A percentile compares a stretch with the other conserved stretches of the same genome.
These are phyloP conservation scores for Sporisorium iseilematis-ciliati DNA, from an alignment of 1,284 basidiomycete genomes.

Conservation along the genomic window DNA sequence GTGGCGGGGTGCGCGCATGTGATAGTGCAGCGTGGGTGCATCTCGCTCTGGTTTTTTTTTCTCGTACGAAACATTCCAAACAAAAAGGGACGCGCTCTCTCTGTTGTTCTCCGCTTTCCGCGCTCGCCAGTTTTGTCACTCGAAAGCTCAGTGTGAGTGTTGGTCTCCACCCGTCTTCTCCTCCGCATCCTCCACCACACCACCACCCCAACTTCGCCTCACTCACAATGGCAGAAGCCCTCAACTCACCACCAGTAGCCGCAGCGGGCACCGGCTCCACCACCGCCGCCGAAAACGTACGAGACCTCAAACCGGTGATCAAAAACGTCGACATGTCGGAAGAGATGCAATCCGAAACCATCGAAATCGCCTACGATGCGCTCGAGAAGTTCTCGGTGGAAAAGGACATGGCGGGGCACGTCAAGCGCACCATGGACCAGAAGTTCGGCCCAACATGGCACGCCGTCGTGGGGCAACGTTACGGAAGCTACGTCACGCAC, in stretches of 20 bases:
- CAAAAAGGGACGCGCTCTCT: no score
- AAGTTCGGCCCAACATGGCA: constrained; percentile 95
- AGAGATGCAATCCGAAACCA: constrained; percentile 92
- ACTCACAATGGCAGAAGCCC: constrained; percentile 14
- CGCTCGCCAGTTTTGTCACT: no score
- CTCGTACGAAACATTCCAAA: no score
- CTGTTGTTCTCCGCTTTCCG: neutral
- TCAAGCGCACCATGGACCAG: constrained; percentile 97
- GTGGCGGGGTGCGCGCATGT: no score
- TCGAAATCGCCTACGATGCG: constrained; percentile 86
- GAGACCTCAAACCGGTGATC: constrained; percentile 77
- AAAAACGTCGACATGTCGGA: constrained; percentile 98
- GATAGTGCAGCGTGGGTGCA: no score
- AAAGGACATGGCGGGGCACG: constrained; percentile 94
- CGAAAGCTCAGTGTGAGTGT: constrained; percentile 20
- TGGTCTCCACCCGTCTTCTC: constrained; percentile 17
- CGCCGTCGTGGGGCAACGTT: constrained; percentile 93
- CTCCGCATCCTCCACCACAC: neutral
- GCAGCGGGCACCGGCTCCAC: neutral
- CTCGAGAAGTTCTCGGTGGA: constrained; percentile 92
- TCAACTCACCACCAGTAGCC: constrained; percentile 18
- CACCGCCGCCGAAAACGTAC: constrained; percentile 7
- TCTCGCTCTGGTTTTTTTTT: no score
- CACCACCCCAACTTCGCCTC: no score
- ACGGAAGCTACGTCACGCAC: constrained; percentile 93